Percentiles rank a stretch among this genome's conserved stretches.
phyloP scores from a whole-genome alignment of 1,284 basidiomycete genomes.

The Mycena citricolor region DNA sequence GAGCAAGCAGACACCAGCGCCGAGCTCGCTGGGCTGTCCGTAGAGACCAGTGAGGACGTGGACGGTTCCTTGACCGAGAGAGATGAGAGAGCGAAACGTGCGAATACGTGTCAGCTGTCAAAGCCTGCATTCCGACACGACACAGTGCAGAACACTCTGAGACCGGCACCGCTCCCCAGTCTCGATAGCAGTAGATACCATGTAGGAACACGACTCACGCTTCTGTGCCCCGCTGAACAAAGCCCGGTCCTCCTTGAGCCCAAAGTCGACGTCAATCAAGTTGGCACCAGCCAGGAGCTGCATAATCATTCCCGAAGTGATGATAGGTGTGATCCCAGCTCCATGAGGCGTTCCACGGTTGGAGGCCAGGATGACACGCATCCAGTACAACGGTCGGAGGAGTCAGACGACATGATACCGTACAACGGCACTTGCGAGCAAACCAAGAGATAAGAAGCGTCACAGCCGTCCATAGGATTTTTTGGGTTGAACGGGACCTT shows the following conservation, averaged over 20 bases:
- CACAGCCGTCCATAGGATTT: slow-evolving; percentile 94
- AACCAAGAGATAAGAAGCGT: slow-evolving; percentile 94
- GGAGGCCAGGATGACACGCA: slow-evolving; percentile 97
- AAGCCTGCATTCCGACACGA: too few species aligned
- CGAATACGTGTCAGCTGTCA: slow-evolving; percentile 3
- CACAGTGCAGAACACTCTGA: too few species aligned
- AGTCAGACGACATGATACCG: slow-evolving; percentile 97
- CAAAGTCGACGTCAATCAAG: slow-evolving; percentile 96
- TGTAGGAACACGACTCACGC: slow-evolving; percentile 53
- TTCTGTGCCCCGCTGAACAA: slow-evolving; percentile 97
- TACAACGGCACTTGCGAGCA: slow-evolving; percentile 96
- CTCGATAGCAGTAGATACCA: neutral
- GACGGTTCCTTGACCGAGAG: slow-evolving; percentile 94
- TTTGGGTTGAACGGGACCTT: slow-evolving; percentile 95
- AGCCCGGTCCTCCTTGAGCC: slow-evolving; percentile 93
- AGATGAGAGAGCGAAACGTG: slow-evolving; percentile 94
- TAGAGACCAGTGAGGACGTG: slow-evolving; percentile 97
- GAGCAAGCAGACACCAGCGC: slow-evolving; percentile 94
- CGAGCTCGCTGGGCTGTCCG: slow-evolving; percentile 89
- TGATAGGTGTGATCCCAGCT: slow-evolving; percentile 95
- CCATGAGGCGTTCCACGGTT: slow-evolving; percentile 99
- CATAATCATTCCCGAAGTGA: slow-evolving; percentile 99
- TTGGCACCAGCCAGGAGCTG: slow-evolving; percentile 97
- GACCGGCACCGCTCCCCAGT: neutral
- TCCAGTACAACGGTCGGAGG: slow-evolving; percentile 97